Evolutionary conservation across 2,329 filamentous ascomycete genomes (phyloP).

Genomic region (Colletotrichum sp.): DNA sequence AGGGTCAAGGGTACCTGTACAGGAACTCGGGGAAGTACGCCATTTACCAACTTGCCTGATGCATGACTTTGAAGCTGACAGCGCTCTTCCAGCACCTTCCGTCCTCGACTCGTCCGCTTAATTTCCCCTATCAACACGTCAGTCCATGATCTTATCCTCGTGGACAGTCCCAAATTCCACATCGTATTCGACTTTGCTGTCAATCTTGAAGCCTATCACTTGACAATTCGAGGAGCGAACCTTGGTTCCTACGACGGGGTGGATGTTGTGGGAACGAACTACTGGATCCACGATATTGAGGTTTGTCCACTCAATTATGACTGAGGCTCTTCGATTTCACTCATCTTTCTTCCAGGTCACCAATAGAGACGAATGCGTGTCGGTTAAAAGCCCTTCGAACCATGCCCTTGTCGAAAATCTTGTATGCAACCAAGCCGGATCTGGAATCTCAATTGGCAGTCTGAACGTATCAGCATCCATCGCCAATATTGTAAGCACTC

Average conservation of each 20-base stretch:
- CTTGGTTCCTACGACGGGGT: background rate
- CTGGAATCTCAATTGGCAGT: background rate
- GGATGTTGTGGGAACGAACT: background rate
- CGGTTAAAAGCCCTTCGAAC: background rate
- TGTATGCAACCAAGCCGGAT: background rate
- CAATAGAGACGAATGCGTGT: background rate
- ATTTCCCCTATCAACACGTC: background rate
- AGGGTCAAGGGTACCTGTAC: background rate
- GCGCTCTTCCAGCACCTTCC: background rate
- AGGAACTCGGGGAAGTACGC: background rate
- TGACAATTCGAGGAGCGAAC: background rate
- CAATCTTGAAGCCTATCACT: background rate
- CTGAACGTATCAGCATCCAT: background rate
- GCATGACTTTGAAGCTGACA: background rate
- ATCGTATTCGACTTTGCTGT: background rate
- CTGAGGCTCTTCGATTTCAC: rapidly evolving
- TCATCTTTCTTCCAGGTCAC: background rate
- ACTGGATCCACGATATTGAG: background rate
- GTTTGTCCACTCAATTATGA: rapidly evolving
- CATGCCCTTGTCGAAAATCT: background rate
- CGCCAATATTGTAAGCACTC: background rate
- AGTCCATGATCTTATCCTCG: background rate
- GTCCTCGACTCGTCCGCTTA: background rate
- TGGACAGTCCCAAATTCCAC: background rate
- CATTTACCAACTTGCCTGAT: background rate